These are phyloP conservation scores for Effrenium voratum DNA, from an alignment of 73 alveolate genomes.

Conservation along the genomic window DNA sequence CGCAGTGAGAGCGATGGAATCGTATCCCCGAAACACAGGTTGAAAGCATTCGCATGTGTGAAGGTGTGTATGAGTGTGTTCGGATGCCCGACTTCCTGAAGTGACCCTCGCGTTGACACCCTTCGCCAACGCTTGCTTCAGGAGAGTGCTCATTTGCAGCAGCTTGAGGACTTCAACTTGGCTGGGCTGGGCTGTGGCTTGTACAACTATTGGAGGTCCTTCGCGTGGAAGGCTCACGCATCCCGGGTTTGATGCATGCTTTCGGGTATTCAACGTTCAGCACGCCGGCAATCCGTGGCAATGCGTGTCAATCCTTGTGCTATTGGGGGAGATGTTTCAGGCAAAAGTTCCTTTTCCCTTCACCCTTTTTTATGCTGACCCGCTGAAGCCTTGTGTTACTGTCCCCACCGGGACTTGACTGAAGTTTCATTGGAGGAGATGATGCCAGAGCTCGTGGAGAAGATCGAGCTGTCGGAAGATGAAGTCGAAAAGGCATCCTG, in stretches of 20 bases:
- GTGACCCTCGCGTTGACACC: too few species aligned
- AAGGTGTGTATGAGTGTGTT: too few species aligned
- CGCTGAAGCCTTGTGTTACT: background rate
- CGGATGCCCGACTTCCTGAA: too few species aligned
- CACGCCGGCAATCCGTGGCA: background rate
- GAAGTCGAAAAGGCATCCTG: constrained; percentile 52
- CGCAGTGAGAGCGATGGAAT: too few species aligned
- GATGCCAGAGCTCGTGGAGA: constrained; percentile 62
- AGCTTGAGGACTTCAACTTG: background rate
- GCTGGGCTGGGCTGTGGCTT: background rate
- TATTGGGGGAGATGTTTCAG: background rate
- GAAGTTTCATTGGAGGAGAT: constrained; percentile 28
- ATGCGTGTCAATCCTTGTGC: background rate
- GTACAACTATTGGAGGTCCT: background rate
- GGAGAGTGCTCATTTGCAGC: constrained; percentile 41
- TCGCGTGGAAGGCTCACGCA: background rate
- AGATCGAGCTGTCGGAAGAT: constrained; percentile 52
- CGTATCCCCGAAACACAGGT: too few species aligned
- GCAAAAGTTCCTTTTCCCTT: background rate
- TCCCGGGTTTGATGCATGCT: background rate
- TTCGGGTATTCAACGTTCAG: background rate
- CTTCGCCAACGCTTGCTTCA: too few species aligned
- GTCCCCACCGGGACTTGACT: background rate
- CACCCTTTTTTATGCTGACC: background rate
- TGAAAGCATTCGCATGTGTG: too few species aligned